Percentiles rank a stretch among this genome's conserved stretches.
phyloP scores from a whole-genome alignment of 116 monocot species.

The Trichopus zeylanicus region DNA sequence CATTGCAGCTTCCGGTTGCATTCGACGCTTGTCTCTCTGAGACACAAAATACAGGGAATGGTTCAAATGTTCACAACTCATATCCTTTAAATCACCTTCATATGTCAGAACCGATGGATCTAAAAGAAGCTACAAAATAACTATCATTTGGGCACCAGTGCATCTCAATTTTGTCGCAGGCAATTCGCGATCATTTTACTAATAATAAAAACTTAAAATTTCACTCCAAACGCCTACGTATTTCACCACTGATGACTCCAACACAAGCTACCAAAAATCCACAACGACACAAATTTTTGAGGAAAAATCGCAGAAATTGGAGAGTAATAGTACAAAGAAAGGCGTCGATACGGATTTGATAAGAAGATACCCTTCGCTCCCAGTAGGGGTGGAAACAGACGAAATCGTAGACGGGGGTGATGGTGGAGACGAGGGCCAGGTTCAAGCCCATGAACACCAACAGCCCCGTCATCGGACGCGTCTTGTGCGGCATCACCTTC shows the following conservation, averaged over 20 bases:
- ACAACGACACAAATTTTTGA: not conserved
- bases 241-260: not conserved
- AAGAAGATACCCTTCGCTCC: slow-evolving; percentile 88
- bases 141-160: too few relatives aligned
- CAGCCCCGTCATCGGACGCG: slow-evolving; percentile 65
- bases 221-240: too few relatives aligned
- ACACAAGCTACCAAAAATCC: not conserved
- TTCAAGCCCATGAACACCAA: slow-evolving; percentile 78
- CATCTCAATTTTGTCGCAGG: too few relatives aligned
- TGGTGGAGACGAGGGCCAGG: slow-evolving; percentile 47
- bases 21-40: slow-evolving; percentile 5
- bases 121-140: too few relatives aligned
- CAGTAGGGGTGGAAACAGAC: slow-evolving; percentile 90
- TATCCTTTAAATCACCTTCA: too few relatives aligned
- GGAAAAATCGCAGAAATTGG: not conserved
- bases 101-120: not conserved
- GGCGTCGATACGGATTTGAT: too few relatives aligned
- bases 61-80: too few relatives aligned
- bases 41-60: not conserved
- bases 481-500: slow-evolving; percentile 77
- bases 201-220: too few relatives aligned
- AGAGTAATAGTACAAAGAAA: too few relatives aligned
- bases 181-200: too few relatives aligned
- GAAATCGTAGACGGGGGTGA: slow-evolving; percentile 83
- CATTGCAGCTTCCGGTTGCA: slow-evolving; percentile 1